A percentile compares a stretch with the other conserved stretches of the same genome.
Evolutionary conservation across 2,329 filamentous ascomycete species (phyloP).

Genomic region (Aureobasidium melanogenum): DNA sequence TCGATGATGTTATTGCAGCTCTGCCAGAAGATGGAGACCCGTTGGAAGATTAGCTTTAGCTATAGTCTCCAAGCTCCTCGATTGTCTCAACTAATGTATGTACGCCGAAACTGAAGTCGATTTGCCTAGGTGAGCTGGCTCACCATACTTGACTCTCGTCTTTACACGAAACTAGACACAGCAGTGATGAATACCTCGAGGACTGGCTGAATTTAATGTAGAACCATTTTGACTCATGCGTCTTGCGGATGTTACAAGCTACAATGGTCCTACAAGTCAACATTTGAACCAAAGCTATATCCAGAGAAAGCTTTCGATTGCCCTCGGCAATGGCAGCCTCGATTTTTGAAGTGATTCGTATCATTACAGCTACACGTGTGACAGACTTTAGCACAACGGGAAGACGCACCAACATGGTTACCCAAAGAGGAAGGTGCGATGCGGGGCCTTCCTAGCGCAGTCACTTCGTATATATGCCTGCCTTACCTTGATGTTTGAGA

Average conservation of each 20-base stretch:
- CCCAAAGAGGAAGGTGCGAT: constrained; percentile 5
- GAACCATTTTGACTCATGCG: too few species aligned
- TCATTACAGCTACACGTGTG: background rate
- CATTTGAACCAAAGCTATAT: background rate
- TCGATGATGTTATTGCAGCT: constrained; percentile 61
- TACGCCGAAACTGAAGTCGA: background rate
- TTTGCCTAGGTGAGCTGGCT: constrained; percentile 3
- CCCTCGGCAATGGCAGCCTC: background rate
- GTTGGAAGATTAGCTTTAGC: background rate
- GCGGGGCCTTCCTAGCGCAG: background rate
- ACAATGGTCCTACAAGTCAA: too few species aligned
- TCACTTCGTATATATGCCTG: background rate
- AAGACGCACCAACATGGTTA: background rate
- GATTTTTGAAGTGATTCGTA: background rate
- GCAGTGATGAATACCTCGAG: too few species aligned
- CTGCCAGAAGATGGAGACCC: constrained; percentile 49
- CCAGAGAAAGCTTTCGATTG: background rate
- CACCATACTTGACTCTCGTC: background rate
- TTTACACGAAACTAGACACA: too few species aligned
- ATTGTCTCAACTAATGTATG: background rate
- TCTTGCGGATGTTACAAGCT: too few species aligned
- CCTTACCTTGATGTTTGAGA: constrained; percentile 7
- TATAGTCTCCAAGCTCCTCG: background rate
- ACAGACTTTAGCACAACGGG: background rate
- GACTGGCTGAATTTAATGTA: too few species aligned